Evolutionary conservation across 306 rosid genomes (phyloP).

Genomic region (Vigna mungo): DNA sequence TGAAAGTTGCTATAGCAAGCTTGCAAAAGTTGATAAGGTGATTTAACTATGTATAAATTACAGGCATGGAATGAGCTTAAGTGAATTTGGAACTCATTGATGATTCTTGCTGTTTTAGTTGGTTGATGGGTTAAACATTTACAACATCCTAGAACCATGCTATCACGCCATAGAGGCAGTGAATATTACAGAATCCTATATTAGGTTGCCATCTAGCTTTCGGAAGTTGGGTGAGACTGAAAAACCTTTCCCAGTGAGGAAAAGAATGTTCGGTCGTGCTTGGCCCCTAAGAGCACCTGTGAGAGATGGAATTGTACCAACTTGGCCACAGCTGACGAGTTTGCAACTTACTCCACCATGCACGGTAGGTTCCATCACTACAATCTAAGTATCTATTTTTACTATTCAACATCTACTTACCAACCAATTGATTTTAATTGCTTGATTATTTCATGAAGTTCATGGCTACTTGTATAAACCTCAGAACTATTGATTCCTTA

Average conservation of each 20-base stretch:
- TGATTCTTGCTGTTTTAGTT: conserved; percentile 54
- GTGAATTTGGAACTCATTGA: conserved; percentile 36
- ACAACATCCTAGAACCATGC: conserved; percentile 94
- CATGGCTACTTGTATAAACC: not conserved
- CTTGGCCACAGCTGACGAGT: conserved; percentile 77
- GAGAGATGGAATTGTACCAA: conserved; percentile 81
- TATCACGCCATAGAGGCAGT: conserved; percentile 57
- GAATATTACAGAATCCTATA: conserved; percentile 46
- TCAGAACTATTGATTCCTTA: conserved; percentile 8
- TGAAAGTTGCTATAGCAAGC: conserved; percentile 54
- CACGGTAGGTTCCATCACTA: conserved; percentile 64
- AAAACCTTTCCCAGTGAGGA: conserved; percentile 85
- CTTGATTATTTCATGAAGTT: conserved; percentile 9
- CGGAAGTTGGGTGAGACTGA: conserved; percentile 75
- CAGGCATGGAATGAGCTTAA: conserved; percentile 21
- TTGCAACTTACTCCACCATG: conserved; percentile 69
- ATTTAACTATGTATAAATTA: conserved; percentile 28
- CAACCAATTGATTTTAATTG: not conserved
- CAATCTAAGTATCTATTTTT: not conserved
- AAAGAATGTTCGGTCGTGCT: conserved; percentile 94
- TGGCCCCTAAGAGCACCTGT: conserved; percentile 98
- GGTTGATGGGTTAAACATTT: conserved; percentile 66
- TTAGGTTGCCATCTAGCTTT: conserved; percentile 75
- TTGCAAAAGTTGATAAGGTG: conserved; percentile 73
- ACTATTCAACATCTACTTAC: conserved; percentile 19